Evolutionary conservation across 2,329 filamentous ascomycete genomes (phyloP).

Genomic region (Pseudohalonectria lignicola): DNA sequence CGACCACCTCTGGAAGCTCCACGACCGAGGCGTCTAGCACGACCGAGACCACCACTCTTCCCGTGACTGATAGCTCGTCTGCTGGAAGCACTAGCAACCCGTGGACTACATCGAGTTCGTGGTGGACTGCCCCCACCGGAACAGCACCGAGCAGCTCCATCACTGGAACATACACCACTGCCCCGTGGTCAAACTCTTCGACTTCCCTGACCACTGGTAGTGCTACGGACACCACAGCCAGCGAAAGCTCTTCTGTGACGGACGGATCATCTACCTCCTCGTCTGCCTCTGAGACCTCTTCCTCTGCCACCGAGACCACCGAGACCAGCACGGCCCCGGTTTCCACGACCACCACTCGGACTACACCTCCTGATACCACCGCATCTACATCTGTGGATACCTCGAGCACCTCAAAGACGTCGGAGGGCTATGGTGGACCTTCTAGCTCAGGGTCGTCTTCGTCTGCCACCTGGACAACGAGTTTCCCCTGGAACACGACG

Average conservation of each 20-base stretch:
- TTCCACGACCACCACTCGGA: not conserved
- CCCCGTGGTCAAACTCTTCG: no score
- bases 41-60: not conserved
- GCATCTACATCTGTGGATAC: no score
- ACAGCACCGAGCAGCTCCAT: no score
- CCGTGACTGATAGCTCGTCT: not conserved
- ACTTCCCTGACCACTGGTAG: no score
- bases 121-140: not conserved
- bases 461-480: not conserved
- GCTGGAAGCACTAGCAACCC: not conserved
- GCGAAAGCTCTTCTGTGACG: no score
- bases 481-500: not conserved
- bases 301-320: not conserved
- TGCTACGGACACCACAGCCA: no score
- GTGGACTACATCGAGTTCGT: not conserved
- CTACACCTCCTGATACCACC: not conserved
- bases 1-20: conserved; percentile 1
- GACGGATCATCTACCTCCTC: no score
- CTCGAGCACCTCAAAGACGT: no score
- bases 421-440: no score
- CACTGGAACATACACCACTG: conserved; percentile 1
- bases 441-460: no score
- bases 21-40: conserved; percentile 1
- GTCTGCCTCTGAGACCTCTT: no score
- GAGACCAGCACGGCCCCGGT: not conserved